Evolutionary conservation across 208 protist species (phyloP).

Genomic region (Leishmania major): DNA sequence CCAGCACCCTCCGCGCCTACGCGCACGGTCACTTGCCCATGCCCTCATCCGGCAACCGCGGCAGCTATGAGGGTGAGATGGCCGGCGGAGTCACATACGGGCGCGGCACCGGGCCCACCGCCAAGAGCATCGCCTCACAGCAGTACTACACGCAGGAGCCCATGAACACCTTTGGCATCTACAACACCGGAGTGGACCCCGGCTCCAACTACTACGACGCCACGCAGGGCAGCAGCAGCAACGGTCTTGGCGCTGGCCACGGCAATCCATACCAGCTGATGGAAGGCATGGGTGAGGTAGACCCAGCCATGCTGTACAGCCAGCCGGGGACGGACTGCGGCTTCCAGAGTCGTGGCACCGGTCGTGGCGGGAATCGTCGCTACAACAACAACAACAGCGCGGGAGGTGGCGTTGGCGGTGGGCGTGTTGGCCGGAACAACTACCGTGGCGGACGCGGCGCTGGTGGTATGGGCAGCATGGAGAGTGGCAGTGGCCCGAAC

Average conservation of each 20-base stretch:
- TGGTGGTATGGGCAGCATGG: slow-evolving; percentile 34
- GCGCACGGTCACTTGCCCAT: slow-evolving; percentile 65
- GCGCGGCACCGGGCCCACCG: slow-evolving; percentile 15
- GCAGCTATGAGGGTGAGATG: slow-evolving; percentile 21
- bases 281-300: slow-evolving; percentile 19
- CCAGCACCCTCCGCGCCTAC: slow-evolving; percentile 80
- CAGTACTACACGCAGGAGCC: slow-evolving; percentile 91
- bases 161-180: slow-evolving; percentile 67
- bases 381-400: slow-evolving; percentile 17
- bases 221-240: slow-evolving; percentile 22
- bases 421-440: slow-evolving; percentile 19
- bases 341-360: slow-evolving; percentile 19
- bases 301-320: slow-evolving; percentile 25
- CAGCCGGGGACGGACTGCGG: slow-evolving; percentile 19
- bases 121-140: slow-evolving; percentile 66
- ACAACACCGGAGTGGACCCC: slow-evolving; percentile 27
- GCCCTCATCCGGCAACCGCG: slow-evolving; percentile 26
- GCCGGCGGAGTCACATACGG: slow-evolving; percentile 17
- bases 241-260: slow-evolving; percentile 5
- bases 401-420: neutral
- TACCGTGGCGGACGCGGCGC: slow-evolving; percentile 28
- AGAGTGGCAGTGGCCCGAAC: slow-evolving; percentile 29
- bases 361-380: slow-evolving; percentile 26
- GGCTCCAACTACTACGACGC: slow-evolving; percentile 32
- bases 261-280: slow-evolving; percentile 34